Evolutionary conservation across 75 land plant genomes (phyloP).

Genomic region (Picea sitchensis): DNA sequence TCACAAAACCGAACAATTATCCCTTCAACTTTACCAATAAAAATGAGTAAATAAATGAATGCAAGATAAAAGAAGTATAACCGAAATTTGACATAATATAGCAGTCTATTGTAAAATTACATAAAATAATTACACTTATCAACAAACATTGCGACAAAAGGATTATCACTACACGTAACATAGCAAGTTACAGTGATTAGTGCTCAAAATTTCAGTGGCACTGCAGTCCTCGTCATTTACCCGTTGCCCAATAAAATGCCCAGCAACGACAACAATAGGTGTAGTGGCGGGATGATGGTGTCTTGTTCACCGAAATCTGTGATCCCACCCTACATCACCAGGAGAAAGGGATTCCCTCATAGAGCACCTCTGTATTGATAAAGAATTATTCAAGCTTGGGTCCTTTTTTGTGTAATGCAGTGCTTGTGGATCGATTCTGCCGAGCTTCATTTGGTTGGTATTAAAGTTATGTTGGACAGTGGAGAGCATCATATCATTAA

Average conservation of each 20-base stretch:
- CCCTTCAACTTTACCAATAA: no score
- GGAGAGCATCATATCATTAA: not conserved
- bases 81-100: no score
- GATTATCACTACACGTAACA: no score
- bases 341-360: slow-evolving; percentile 12
- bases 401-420: not conserved
- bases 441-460: not conserved
- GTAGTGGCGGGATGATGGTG: not conserved
- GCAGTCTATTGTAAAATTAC: no score
- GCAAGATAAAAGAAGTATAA: no score
- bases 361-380: not conserved
- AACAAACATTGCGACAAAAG: no score
- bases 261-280: not conserved
- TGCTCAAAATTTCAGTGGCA: not conserved
- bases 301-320: not conserved
- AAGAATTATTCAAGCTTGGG: not conserved
- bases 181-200: no score
- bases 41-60: no score
- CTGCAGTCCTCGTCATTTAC: not conserved
- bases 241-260: slow-evolving; percentile 4
- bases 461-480: not conserved
- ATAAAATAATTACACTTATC: no score
- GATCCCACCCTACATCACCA: not conserved
- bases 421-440: not conserved
- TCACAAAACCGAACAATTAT: no score